A percentile compares a stretch with the other conserved stretches of the same genome.
These are phyloP conservation scores for Colletotrichum spaethianum DNA, from an alignment of 2,329 filamentous ascomycete genomes.

Conservation along the genomic window DNA sequence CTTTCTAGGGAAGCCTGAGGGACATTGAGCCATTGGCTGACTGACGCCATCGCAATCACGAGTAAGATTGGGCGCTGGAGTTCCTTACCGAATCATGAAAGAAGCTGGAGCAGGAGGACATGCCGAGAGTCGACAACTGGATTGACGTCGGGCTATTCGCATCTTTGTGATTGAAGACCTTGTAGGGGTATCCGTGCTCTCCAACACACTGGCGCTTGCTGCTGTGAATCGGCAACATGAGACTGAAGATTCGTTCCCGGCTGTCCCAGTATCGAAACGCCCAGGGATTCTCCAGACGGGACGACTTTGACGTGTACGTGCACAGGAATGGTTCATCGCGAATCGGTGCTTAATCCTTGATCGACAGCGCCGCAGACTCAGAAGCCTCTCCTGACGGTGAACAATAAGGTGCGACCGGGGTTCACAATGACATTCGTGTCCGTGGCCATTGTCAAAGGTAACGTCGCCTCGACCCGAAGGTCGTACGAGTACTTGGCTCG, in stretches of 20 bases:
- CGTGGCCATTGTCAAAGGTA: neutral
- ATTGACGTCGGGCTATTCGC: neutral
- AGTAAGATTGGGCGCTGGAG: slow-evolving; percentile 4
- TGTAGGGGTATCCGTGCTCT: neutral
- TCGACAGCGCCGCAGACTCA: slow-evolving; percentile 2
- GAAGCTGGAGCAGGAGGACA: neutral
- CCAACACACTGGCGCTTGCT: too few relatives aligned
- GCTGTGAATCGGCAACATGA: neutral
- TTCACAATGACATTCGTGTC: slow-evolving; percentile 10
- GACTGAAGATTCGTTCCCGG: neutral
- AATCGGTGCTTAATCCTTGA: slow-evolving; percentile 22
- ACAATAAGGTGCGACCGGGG: slow-evolving; percentile 19
- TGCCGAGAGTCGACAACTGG: neutral
- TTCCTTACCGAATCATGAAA: neutral
- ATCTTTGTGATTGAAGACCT: neutral
- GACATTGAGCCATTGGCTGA: slow-evolving; percentile 3
- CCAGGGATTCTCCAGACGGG: slow-evolving; percentile 8
- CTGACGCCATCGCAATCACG: neutral
- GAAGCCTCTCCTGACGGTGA: slow-evolving; percentile 19
- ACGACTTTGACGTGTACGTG: slow-evolving; percentile 11
- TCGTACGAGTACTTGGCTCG: slow-evolving; percentile 20
- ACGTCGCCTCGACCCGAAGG: slow-evolving; percentile 20
- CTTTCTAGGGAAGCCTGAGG: slow-evolving; percentile 3
- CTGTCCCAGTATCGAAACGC: neutral
- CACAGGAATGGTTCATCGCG: slow-evolving; percentile 19